Percentiles rank a stretch among this genome's conserved stretches.
phyloP scores from a whole-genome alignment of 1,284 basidiomycete species.

The Rhodotorula sp. region DNA sequence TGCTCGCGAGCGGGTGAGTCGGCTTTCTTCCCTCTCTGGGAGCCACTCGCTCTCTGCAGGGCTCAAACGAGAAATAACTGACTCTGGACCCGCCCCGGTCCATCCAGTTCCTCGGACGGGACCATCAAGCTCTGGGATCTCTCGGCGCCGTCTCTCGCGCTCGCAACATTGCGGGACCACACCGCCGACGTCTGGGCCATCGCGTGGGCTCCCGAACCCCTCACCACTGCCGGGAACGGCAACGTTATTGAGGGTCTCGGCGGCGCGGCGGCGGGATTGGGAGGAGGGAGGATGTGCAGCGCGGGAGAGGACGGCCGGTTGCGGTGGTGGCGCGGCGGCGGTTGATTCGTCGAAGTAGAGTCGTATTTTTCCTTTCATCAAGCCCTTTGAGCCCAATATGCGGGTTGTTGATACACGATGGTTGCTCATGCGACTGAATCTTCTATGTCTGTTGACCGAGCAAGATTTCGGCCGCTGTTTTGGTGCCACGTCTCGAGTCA shows the following conservation, averaged over 20 bases:
- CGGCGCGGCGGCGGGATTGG: constrained; percentile 37
- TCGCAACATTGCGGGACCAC: constrained; percentile 42
- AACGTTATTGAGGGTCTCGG: constrained; percentile 35
- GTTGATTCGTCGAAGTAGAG: constrained; percentile 6
- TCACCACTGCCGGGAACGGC: background rate
- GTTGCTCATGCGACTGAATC: background rate
- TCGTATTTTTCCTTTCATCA: too few relatives aligned
- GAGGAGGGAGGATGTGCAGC: constrained; percentile 39
- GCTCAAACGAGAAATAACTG: background rate
- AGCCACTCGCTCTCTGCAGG: background rate
- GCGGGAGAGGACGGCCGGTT: constrained; percentile 43
- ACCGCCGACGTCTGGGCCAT: constrained; percentile 44
- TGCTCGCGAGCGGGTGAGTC: constrained; percentile 39
- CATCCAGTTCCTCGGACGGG: constrained; percentile 36
- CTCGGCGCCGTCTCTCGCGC: constrained; percentile 33
- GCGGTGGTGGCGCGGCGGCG: constrained; percentile 43
- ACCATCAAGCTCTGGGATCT: constrained; percentile 44
- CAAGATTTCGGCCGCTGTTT: constrained; percentile 8
- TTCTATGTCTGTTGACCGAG: background rate
- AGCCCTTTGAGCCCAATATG: too few relatives aligned
- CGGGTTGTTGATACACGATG: background rate
- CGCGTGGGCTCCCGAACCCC: constrained; percentile 39
- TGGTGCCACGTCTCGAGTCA: background rate
- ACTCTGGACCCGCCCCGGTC: background rate
- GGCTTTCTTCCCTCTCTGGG: background rate